Evolutionary conservation across 2,329 filamentous ascomycete genomes (phyloP), one percentile per base, ranked within the genome.

Genomic region (Rachicladosporium sp.): DNA sequence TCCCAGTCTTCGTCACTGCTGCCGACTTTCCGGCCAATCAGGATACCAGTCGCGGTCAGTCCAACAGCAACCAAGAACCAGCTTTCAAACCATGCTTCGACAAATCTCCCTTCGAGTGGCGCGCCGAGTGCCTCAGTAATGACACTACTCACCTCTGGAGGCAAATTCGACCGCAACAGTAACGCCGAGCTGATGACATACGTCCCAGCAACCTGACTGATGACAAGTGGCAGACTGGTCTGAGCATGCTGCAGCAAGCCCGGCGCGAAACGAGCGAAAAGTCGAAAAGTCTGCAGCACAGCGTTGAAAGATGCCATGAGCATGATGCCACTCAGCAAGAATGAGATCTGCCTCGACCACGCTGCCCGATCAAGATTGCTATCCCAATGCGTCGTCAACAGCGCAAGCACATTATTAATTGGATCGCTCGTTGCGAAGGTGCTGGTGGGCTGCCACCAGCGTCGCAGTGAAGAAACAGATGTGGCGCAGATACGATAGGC

Each of bases 271-370:
- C 80, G 79, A 3, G 81, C 76, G 54, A 93, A 84, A 40, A 93
- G 71, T 49, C 81, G 78, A 51, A 89, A 82, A 0, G 86, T 93
- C 57, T 91, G 85, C n/a, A 88, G 67, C 11, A 84, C 85, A 42
- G 79, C 82, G 59, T 81, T 85, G 61, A 87, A 86, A 40, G 81
- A 85, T 2, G 82, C 80, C 10, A 85, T 69, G 15, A 93, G 77
- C 57, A 93, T 91, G 36, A 88, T 76, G 11, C 85, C 86, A 6
- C 80, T 85, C 4, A 93, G 70, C 13, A 86, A 66, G 60, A 93
- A 93, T 43, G 81, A 86, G 48, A 93, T 88, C 54, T 86, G 82
- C 23, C 84, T 79, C 13, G 82, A 80, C 84, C 85, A 93, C 7
- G 83, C 82, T 8, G 77, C 72, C 53, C 86, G 82, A 61, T 93